These are phyloP conservation scores for Knufia fluminis DNA, from an alignment of 2,329 filamentous ascomycete genomes.

Conservation along the genomic window DNA sequence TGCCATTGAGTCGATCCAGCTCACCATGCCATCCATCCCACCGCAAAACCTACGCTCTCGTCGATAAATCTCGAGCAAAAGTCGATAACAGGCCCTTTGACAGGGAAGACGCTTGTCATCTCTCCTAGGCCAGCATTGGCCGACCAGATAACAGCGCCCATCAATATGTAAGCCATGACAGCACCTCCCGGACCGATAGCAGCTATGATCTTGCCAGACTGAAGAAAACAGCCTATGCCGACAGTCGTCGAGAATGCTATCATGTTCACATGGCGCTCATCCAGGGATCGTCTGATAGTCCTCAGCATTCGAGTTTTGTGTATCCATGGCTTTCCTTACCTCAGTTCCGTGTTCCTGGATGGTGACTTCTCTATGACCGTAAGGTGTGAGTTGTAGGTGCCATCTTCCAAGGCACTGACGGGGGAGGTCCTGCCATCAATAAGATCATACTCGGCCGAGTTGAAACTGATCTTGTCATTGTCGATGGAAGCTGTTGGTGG, in stretches of 20 bases:
- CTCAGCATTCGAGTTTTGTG: background rate
- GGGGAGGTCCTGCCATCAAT: constrained; percentile 3
- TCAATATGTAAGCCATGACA: constrained; percentile 29
- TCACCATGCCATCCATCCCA: constrained; percentile 38
- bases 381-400: constrained; percentile 4
- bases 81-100: constrained; percentile 31
- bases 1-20: constrained; percentile 1
- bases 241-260: constrained; percentile 17
- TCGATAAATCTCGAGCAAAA: constrained; percentile 31
- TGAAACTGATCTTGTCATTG: constrained; percentile 4
- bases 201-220: constrained; percentile 16
- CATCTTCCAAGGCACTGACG: constrained; percentile 2
- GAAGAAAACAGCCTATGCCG: constrained; percentile 19
- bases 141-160: constrained; percentile 36
- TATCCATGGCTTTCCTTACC: background rate
- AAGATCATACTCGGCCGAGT: background rate
- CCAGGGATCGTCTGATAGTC: background rate
- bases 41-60: constrained; percentile 34
- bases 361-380: constrained; percentile 3
- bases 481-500: constrained; percentile 4
- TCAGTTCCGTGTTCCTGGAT: constrained; percentile 2
- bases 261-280: constrained; percentile 17
- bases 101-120: constrained; percentile 33
- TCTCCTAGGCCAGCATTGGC: constrained; percentile 36
- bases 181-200: constrained; percentile 15